phyloP scores from a whole-genome alignment of 768 basidiomycete species.

The Antrodiella citrinella region DNA sequence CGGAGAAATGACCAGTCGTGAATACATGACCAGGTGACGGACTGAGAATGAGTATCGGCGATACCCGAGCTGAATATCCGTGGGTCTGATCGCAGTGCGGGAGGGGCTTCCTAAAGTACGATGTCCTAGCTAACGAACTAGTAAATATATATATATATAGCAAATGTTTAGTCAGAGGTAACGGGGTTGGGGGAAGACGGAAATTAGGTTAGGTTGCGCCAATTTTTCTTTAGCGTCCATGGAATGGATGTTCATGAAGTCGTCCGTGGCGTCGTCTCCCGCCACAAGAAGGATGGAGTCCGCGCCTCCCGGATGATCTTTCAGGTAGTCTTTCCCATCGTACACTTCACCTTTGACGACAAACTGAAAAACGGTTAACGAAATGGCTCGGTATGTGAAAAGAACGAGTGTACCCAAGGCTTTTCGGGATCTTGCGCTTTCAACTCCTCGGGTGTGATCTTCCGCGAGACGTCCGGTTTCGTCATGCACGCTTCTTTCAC shows the following conservation, averaged over 20 bases:
- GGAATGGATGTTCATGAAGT: conserved; percentile 60
- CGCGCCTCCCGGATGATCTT: conserved; percentile 51
- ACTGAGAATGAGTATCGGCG: too few relatives aligned
- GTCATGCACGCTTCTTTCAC: conserved; percentile 31
- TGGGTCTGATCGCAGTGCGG: too few relatives aligned
- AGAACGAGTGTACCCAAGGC: conserved; percentile 6
- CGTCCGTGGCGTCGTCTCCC: conserved; percentile 54
- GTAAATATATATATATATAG: too few relatives aligned
- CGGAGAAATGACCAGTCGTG: too few relatives aligned
- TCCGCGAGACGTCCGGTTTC: conserved; percentile 34
- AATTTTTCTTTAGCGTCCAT: conserved; percentile 38
- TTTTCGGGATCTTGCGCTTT: conserved; percentile 25
- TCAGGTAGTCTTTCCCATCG: conserved; percentile 40
- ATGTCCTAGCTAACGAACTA: too few relatives aligned
- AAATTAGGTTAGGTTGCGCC: too few relatives aligned
- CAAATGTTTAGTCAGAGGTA: too few relatives aligned
- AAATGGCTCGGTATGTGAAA: neutral
- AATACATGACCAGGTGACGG: too few relatives aligned
- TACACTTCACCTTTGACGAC: conserved; percentile 47
- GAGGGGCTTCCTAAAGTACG: too few relatives aligned
- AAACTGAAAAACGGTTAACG: conserved; percentile 31
- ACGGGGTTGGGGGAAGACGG: too few relatives aligned
- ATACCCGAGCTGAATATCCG: too few relatives aligned
- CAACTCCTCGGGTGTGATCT: conserved; percentile 38
- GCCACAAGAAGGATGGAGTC: conserved; percentile 48